Evolutionary conservation across 2,329 filamentous ascomycete genomes (phyloP).

Genomic region (Fusarium keratoplasticum): DNA sequence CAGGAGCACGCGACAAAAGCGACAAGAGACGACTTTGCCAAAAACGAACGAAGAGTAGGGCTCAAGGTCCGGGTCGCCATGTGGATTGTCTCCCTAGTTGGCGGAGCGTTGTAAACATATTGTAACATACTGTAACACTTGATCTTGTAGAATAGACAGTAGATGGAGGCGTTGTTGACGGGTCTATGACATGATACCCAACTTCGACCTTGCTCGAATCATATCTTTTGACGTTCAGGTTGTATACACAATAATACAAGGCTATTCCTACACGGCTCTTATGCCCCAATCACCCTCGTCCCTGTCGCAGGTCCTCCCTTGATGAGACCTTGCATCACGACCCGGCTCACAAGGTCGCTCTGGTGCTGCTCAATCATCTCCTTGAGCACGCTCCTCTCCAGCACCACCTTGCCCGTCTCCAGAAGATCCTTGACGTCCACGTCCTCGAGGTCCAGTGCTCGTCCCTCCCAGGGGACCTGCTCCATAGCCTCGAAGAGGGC

Average conservation of each 20-base stretch:
- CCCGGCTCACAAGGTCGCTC: slow-evolving; percentile 68
- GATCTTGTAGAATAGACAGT: slow-evolving; percentile 29
- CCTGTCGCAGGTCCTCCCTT: slow-evolving; percentile 50
- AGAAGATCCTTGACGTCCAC: slow-evolving; percentile 97
- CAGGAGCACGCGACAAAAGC: slow-evolving; percentile 78
- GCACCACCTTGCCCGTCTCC: slow-evolving; percentile 84
- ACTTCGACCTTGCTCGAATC: not conserved
- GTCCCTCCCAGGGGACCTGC: slow-evolving; percentile 73
- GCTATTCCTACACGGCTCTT: slow-evolving; percentile 41
- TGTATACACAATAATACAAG: slow-evolving; percentile 47
- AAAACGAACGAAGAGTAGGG: slow-evolving; percentile 84
- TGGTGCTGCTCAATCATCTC: slow-evolving; percentile 79
- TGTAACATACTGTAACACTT: slow-evolving; percentile 4
- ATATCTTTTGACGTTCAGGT: slow-evolving; percentile 15
- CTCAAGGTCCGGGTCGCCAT: slow-evolving; percentile 88
- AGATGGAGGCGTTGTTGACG: not conserved
- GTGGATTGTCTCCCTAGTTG: slow-evolving; percentile 90
- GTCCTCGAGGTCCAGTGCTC: slow-evolving; percentile 76
- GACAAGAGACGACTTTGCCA: slow-evolving; percentile 82
- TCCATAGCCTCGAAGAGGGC: slow-evolving; percentile 76
- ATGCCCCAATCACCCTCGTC: slow-evolving; percentile 52
- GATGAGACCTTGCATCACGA: slow-evolving; percentile 58
- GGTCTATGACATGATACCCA: slow-evolving; percentile 22
- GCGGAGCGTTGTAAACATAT: slow-evolving; percentile 78
- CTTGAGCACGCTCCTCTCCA: slow-evolving; percentile 85